Base-by-base conservation (phyloP, 2,329 filamentous ascomycete species). In the Sarocladium oryzae region DNA sequence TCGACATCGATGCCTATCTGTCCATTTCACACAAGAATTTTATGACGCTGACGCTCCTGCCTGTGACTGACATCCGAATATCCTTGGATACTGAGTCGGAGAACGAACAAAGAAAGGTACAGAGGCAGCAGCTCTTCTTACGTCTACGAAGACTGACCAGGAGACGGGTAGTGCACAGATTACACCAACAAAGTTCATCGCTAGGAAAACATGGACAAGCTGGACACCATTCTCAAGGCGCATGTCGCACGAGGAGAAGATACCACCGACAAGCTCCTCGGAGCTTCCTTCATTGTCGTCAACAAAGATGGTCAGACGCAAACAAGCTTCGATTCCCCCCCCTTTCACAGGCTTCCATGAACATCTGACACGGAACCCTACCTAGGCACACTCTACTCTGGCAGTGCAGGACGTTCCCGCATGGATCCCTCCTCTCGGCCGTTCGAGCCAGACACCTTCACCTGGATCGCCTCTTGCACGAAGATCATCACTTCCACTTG, bases 381-480 rank as follows among this genome's bases (percentile, higher is more conserved):
- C 28, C 7, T 30, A 71, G 67, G 60, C 3, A 50, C 64, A 36
- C 43, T 72, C 15, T 72, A 67, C 55, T 58, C 60, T 23, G 66
- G 66, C 37, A 59, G 66, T 0, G 63, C 69, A 2, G 71, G 71
- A 4, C 65, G 67, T 6, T 62, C 62, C 32, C 62, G 57, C 35
- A 56, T 69, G n/a, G 55, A 63, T 15, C 20, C 49, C 2, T 50
- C 55, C 20, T 64, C 70, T 1, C 52, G 57, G 0, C 52, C 56
- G 1, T 75, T 70, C 57, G 55, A 54, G 2, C 46, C 55, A 1
- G 54, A 63, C 35, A 62, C 70, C 1, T 65, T 73, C 40, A 61
- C 63, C 18, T 69, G 61, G 59, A 59, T 66, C 11, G 71, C 70
- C 8, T 74, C 71, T n/a, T 53, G 72, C 57, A 73, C 69, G 52